Conservation (phyloP, 2,329 filamentous ascomycete species). For the Ceratocystis harringtonii region DNA sequence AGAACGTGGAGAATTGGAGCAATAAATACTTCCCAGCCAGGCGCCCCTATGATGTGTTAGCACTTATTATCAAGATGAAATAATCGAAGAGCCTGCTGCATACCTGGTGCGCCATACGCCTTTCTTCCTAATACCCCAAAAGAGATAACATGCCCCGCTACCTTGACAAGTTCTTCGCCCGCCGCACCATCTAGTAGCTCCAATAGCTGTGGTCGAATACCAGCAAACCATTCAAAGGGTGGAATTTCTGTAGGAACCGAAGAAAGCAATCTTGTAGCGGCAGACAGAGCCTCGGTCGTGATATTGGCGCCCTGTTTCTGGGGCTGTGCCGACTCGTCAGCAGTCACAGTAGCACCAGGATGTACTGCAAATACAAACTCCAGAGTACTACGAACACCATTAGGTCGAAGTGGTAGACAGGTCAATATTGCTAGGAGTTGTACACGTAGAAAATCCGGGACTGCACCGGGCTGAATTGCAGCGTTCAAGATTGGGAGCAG, state of each 20-base stretch:
- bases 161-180: conserved; percentile 42
- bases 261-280: conserved; percentile 47
- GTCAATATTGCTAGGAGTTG: conserved; percentile 44
- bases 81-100: background rate
- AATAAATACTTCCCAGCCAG: conserved; percentile 49
- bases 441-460: conserved; percentile 44
- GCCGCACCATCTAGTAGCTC: conserved; percentile 45
- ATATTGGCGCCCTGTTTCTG: conserved; percentile 48
- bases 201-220: conserved; percentile 46
- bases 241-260: conserved; percentile 40
- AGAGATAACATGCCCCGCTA: conserved; percentile 46
- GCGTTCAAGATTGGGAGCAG: conserved; percentile 48
- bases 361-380: conserved; percentile 60
- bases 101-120: conserved; percentile 47
- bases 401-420: conserved; percentile 42
- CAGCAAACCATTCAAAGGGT: conserved; percentile 43
- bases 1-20: conserved; percentile 41
- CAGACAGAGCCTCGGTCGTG: conserved; percentile 50
- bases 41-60: conserved; percentile 27
- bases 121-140: conserved; percentile 52
- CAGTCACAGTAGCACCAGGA: conserved; percentile 33
- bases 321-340: conserved; percentile 28
- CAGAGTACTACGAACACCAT: conserved; percentile 51
- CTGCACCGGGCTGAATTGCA: conserved; percentile 44
- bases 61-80: background rate